Base-by-base conservation (phyloP, 768 basidiomycete species). In the Ramaria sp. region DNA sequence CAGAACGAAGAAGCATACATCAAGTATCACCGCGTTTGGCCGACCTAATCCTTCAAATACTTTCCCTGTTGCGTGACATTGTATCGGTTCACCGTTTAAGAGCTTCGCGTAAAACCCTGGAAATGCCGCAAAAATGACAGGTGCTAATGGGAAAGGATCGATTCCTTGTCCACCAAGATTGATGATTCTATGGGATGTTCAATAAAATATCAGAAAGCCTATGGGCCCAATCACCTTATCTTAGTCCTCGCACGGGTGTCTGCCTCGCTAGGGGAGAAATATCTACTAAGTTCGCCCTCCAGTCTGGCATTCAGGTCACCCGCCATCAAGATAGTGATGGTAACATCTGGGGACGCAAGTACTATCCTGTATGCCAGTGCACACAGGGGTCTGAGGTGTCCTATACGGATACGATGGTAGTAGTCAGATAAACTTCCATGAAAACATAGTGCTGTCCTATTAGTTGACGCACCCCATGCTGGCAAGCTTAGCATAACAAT, bases 351-450 rank as follows among this genome's bases (percentile, higher is more conserved):
- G 5, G 19, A 19, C 24, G 45, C 38, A 15, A 24, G n/a, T 31
- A 54, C 53, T 6, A 46, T 27, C 34, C n/a, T 54, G 42, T 15
- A 3, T 13, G 53, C 53, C 4, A 54, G 31, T n/a, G 41, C 6
- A 19, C 20, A 34, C 7, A 54, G 30, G 11, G 53, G 53, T 42
- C 53, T 41, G 22, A 54, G 38, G 41, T 54, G 53, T 31, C 53
- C 53, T 54, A 54, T 27, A 27, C 27, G 11, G 31, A 27, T 2
- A 27, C 5, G 5, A 27, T 27, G 27, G 27, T 27, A 27, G 27
- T 27, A 27, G 27, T 27, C 27, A 5, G 3, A 27, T n/a, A n/a
- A n/a, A n/a, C n/a, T n/a, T n/a, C n/a, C n/a, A n/a, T n/a, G n/a
- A 27, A 27, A 27, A 27, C 27, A 27, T 27, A 5, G 5, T 27